These are phyloP conservation scores for Tuber magnatum DNA, from an alignment of 495 filamentous ascomycete genomes.

Conservation along the genomic window DNA sequence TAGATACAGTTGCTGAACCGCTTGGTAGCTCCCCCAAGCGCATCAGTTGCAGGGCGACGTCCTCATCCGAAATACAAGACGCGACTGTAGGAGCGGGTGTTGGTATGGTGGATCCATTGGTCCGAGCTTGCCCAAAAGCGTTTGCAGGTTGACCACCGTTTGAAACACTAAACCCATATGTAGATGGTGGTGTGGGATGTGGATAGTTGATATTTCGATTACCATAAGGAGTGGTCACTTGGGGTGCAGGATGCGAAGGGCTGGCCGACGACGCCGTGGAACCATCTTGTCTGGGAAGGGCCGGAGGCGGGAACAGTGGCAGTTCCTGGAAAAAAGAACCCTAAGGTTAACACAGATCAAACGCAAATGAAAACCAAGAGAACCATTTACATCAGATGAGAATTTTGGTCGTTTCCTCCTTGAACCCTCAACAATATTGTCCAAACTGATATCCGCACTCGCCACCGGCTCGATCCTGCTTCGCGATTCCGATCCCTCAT, in stretches of 20 bases:
- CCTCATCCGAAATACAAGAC: constrained; percentile 94
- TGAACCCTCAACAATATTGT: constrained; percentile 95
- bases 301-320: constrained; percentile 81
- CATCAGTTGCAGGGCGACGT: constrained; percentile 94
- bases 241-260: constrained; percentile 64
- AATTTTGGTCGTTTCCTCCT: constrained; percentile 95
- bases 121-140: constrained; percentile 29
- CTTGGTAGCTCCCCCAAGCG: constrained; percentile 86
- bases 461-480: constrained; percentile 36
- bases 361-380: constrained; percentile 16
- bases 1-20: constrained; percentile 82
- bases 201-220: constrained; percentile 53
- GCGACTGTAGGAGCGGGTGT: constrained; percentile 92
- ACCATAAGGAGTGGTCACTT: constrained; percentile 50
- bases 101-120: constrained; percentile 52
- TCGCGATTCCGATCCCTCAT: constrained; percentile 34
- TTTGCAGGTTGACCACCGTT: constrained; percentile 23
- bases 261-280: constrained; percentile 82
- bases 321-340: constrained; percentile 60
- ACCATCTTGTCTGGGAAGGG: constrained; percentile 30
- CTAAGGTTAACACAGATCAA: constrained; percentile 22
- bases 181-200: constrained; percentile 42
- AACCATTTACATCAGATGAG: constrained; percentile 38
- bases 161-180: constrained; percentile 26
- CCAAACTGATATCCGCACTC: constrained; percentile 78